Base-by-base conservation (phyloP, 352 stramenopile species). In the Pseudoperonospora humuli region DNA sequence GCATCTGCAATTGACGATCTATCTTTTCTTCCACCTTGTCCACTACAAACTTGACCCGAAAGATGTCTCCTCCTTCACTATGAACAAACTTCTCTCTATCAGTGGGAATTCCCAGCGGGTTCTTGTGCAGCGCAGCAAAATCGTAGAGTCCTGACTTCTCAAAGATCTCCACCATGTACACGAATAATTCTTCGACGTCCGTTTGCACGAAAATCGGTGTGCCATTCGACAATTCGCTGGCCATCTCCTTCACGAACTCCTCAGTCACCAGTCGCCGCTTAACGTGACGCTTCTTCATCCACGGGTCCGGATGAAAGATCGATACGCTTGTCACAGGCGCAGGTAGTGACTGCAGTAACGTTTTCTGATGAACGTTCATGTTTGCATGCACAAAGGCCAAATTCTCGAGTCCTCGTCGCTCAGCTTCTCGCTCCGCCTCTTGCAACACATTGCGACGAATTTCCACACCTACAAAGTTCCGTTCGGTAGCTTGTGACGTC, bases 241-340 rank as follows among this genome's bases (percentile, higher is more conserved):
- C 79, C 37, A 93, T 66, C 21, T 83, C 69, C 0, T 51, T 24
- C 14, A 85, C 79, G 34, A 93, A 90, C 36, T 72, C 64, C 31
- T 66, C 39, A 3, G 57, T 90, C 20, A 93, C 78, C 9, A 93
- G 57, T 33, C 82, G 68, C 19, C 82, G 69, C 59, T 93, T 93
- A 23, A 86, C 42, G 57, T 93, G 82, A 44, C 71, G 67, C 46
- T 92, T 93, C 58, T 93, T 93, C 70, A 91, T 86, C 82, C 82
- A 93, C 56, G 82, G 82, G 21, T 93, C 82, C 18, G 82, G 82
- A 46, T 93, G 79, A 50, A 92, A 89, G 47, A 93, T 93, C 32
- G 82, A 93, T 2, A 93, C 78, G 49, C 82, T 92, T 20, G 50
- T 43, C 29, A 89, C 53, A 0, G 50, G 53, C 7, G 48, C 63